phyloP scores from a whole-genome alignment of 75 land plant species.

The Cryptomeria japonica region DNA sequence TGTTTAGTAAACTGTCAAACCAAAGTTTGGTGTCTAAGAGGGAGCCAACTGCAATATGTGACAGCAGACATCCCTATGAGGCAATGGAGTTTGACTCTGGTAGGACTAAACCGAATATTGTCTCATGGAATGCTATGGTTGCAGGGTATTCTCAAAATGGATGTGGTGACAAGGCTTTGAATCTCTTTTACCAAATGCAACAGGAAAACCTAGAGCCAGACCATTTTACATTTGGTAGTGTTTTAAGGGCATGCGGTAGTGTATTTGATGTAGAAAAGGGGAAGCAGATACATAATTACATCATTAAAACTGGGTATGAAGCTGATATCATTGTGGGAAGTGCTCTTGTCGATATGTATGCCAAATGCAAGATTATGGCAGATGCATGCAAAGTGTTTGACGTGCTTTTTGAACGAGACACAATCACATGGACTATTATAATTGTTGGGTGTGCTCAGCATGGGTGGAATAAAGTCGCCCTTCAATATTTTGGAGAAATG shows the following conservation, averaged over 20 bases:
- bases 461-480: conserved; percentile 28
- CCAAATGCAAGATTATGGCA: conserved; percentile 54
- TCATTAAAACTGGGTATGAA: conserved; percentile 36
- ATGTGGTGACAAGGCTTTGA: conserved; percentile 34
- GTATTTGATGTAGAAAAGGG: conserved; percentile 44
- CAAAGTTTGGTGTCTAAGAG: conserved; percentile 58
- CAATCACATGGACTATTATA: conserved; percentile 68
- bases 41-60: conserved; percentile 35
- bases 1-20: conserved; percentile 40
- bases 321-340: conserved; percentile 40
- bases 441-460: conserved; percentile 61
- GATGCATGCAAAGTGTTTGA: conserved; percentile 50
- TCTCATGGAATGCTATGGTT: conserved; percentile 62
- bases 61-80: conserved; percentile 38
- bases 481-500: conserved; percentile 44
- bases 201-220: conserved; percentile 24
- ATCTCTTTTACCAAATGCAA: conserved; percentile 39
- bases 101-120: conserved; percentile 44
- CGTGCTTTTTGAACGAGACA: conserved; percentile 29
- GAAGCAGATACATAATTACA: conserved; percentile 37
- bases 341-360: conserved; percentile 70
- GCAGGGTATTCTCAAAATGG: conserved; percentile 51
- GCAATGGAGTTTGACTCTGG: conserved; percentile 21
- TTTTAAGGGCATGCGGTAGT: conserved; percentile 48
- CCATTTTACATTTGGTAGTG: conserved; percentile 46